phyloP scores from a whole-genome alignment of 140 eudicot species.

The Anethum foeniculum region DNA sequence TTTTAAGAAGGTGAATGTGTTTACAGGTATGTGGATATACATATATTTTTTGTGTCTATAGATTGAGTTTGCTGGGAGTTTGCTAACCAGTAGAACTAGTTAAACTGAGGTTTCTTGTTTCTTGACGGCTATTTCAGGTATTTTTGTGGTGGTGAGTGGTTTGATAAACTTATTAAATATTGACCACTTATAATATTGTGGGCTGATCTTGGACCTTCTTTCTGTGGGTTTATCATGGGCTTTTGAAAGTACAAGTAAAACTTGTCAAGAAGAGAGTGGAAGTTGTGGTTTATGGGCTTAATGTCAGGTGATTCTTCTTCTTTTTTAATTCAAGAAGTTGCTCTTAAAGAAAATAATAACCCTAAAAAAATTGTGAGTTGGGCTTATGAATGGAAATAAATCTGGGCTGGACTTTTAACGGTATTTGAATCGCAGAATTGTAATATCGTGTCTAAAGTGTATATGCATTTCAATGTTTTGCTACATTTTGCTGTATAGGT shows the following conservation, averaged over 20 bases:
- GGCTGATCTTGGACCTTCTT: not conserved
- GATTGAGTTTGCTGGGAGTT: constrained; percentile 20
- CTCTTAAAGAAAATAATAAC: not conserved
- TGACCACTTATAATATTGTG: constrained; percentile 33
- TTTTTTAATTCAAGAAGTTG: no score
- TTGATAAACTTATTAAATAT: constrained; percentile 30
- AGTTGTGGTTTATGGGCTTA: not conserved
- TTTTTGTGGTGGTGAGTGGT: constrained; percentile 40
- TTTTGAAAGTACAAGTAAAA: not conserved
- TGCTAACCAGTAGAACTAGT: constrained; percentile 16
- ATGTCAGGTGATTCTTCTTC: no score
- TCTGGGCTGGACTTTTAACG: not conserved
- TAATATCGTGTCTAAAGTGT: not conserved
- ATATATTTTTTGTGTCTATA: constrained; percentile 9
- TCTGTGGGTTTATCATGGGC: not conserved
- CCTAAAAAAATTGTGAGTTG: not conserved
- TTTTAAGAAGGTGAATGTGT: not conserved
- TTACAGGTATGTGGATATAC: not conserved
- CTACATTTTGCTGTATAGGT: no score
- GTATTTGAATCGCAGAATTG: no score
- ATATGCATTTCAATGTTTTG: no score
- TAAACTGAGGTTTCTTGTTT: constrained; percentile 11
- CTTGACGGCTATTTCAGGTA: constrained; percentile 37
- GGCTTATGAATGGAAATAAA: not conserved
- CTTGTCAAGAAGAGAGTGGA: not conserved